Percentiles rank a stretch among this genome's conserved stretches.
Conservation (phyloP, 2,329 filamentous ascomycete genomes). For the Paramyrothecium sp. region DNA sequence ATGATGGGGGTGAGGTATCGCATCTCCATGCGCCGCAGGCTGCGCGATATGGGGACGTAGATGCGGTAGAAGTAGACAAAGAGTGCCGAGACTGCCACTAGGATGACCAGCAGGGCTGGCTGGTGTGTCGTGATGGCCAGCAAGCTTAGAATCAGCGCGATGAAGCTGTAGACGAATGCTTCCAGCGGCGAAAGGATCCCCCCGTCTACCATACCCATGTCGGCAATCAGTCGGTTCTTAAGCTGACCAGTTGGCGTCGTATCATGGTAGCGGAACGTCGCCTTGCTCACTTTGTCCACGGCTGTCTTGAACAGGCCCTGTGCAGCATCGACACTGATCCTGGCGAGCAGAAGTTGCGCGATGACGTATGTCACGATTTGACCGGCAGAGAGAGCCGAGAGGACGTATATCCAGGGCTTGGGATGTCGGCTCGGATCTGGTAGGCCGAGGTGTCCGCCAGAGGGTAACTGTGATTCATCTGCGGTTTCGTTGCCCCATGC, state of each 20-base stretch:
- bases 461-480: background rate
- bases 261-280: conserved; percentile 89
- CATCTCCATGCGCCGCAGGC: conserved; percentile 81
- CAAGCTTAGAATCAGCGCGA: conserved; percentile 72
- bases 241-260: conserved; percentile 83
- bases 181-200: conserved; percentile 77
- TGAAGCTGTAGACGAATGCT: conserved; percentile 64
- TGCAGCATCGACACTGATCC: conserved; percentile 78
- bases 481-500: conserved; percentile 70
- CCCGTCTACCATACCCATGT: conserved; percentile 87
- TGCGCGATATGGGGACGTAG: conserved; percentile 82
- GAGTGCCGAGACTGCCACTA: conserved; percentile 61
- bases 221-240: conserved; percentile 89
- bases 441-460: conserved; percentile 25
- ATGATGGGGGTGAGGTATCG: conserved; percentile 85
- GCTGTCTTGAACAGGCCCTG: conserved; percentile 72
- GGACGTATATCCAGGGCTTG: conserved; percentile 70
- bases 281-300: conserved; percentile 70
- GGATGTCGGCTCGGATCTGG: conserved; percentile 69
- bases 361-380: conserved; percentile 60
- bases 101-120: conserved; percentile 72
- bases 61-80: conserved; percentile 74
- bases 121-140: conserved; percentile 78
- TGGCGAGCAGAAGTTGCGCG: conserved; percentile 65
- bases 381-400: conserved; percentile 62